phyloP scores from a whole-genome alignment of 768 basidiomycete genomes.

The Russula olivacea region DNA sequence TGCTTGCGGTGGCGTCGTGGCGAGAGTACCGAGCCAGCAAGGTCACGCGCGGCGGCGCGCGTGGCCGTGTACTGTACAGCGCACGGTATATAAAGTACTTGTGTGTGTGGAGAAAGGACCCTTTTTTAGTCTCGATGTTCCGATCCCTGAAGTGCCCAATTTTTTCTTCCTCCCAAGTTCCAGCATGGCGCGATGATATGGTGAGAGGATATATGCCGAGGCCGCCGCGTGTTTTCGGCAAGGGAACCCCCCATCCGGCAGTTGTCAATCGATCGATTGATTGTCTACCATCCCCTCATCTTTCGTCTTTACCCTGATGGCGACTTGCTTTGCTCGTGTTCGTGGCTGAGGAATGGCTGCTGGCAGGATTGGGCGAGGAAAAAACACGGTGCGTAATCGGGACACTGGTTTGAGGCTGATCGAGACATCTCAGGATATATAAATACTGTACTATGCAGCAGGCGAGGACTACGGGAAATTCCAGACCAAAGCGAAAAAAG shows the following conservation, averaged over 20 bases:
- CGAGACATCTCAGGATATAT: neutral
- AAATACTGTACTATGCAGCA: neutral
- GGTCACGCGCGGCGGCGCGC: no score
- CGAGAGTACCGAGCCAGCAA: neutral
- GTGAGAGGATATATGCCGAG: neutral
- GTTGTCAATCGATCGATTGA: neutral
- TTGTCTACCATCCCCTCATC: neutral
- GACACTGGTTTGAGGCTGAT: neutral
- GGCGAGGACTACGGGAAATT: no score
- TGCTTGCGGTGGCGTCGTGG: neutral
- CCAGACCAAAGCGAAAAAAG: neutral
- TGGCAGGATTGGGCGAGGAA: neutral
- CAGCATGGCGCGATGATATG: neutral
- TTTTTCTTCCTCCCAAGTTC: neutral
- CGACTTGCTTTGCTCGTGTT: neutral
- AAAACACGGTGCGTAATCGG: neutral
- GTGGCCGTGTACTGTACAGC: neutral
- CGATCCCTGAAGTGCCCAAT: neutral
- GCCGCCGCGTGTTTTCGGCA: neutral
- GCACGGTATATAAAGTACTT: neutral
- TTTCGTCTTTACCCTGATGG: neutral
- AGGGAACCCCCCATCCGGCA: neutral
- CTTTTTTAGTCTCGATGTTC: neutral
- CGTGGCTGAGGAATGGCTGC: neutral
- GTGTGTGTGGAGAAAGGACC: neutral